Conservation (phyloP, 257 asterid genomes). For the Fraxinus americana region DNA sequence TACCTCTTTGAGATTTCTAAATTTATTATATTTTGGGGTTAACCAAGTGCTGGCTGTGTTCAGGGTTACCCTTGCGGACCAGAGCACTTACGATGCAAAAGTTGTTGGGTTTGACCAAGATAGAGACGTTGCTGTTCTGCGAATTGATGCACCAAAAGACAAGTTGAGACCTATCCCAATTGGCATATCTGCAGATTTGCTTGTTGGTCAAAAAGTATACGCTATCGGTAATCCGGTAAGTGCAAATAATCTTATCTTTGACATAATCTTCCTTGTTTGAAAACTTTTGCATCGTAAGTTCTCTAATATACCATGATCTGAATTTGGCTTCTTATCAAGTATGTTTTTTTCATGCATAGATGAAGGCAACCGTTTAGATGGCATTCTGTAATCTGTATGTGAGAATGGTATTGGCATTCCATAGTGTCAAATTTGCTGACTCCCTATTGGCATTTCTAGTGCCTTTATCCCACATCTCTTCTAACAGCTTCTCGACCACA, state of each 20-base stretch:
- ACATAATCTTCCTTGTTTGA: conserved; percentile 14
- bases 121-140: conserved; percentile 93
- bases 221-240: conserved; percentile 99
- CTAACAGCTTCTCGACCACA: background rate
- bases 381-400: background rate
- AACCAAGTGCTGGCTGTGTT: conserved; percentile 28
- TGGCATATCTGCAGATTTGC: conserved; percentile 92
- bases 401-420: background rate
- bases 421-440: conserved; percentile 1
- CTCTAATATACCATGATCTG: background rate
- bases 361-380: background rate
- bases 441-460: conserved; percentile 6
- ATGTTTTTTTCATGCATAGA: background rate
- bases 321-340: background rate
- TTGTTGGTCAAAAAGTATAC: conserved; percentile 96
- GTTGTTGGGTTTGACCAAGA: conserved; percentile 98
- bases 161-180: conserved; percentile 89
- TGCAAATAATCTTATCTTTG: conserved; percentile 4
- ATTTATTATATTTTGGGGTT: conserved; percentile 10
- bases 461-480: background rate
- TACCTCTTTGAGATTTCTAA: background rate
- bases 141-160: conserved; percentile 71
- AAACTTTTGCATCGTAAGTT: background rate
- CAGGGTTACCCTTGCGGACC: conserved; percentile 94
- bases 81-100: conserved; percentile 82